A percentile compares a stretch with the other conserved stretches of the same genome.
Conservation (phyloP, 169 alveolate species). For the Plasmodium knowlesi region DNA sequence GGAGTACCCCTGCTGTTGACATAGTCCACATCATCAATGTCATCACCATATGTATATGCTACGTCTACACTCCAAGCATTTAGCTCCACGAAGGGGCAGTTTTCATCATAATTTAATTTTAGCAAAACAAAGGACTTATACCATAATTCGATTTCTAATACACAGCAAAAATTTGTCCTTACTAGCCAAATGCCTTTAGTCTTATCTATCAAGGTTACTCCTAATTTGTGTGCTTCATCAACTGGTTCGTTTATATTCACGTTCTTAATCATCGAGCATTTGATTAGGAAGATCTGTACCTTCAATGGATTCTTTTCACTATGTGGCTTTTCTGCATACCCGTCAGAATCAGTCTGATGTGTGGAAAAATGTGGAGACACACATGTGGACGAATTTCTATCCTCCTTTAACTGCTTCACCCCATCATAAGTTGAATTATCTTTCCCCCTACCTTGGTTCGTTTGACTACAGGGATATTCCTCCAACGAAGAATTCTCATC, state of each 20-base stretch:
- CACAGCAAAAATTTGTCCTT: slow-evolving; percentile 21
- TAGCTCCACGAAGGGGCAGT: slow-evolving; percentile 17
- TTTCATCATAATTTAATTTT: slow-evolving; percentile 46
- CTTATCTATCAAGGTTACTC: slow-evolving; percentile 6
- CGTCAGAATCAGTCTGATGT: not conserved
- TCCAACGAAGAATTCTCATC: not conserved
- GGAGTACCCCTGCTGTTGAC: not conserved
- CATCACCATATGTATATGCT: slow-evolving; percentile 74
- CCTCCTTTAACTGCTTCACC: not conserved
- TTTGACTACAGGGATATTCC: not conserved
- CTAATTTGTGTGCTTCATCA: not conserved
- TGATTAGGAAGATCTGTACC: slow-evolving; percentile 56
- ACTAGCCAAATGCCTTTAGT: slow-evolving; percentile 61
- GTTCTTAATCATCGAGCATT: slow-evolving; percentile 71
- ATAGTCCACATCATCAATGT: slow-evolving; percentile 60
- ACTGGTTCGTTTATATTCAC: not conserved
- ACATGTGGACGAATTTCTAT: not conserved
- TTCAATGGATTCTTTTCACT: not conserved
- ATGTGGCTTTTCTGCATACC: not conserved
- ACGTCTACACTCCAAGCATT: slow-evolving; percentile 68
- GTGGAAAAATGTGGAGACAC: not conserved
- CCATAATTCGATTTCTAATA: slow-evolving; percentile 70
- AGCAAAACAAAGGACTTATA: slow-evolving; percentile 62
- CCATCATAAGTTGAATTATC: not conserved
- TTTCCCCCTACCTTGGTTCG: not conserved